phyloP scores from a whole-genome alignment of 2,329 filamentous ascomycete genomes.

The Penicillium sp. region DNA sequence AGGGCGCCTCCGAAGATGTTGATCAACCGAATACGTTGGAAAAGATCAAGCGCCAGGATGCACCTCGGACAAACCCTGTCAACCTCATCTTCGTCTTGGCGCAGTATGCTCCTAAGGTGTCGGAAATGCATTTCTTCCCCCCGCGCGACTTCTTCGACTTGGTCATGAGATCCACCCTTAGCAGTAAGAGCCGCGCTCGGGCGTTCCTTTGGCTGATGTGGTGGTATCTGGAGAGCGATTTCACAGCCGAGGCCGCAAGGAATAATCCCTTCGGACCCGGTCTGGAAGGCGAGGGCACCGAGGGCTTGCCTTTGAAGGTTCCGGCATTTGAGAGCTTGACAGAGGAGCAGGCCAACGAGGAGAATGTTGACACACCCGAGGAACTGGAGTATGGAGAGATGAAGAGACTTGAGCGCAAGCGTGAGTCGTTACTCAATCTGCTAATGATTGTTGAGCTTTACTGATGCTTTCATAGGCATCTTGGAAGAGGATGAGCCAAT shows the following conservation, averaged over 20 bases:
- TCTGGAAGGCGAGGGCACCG: conserved; percentile 42
- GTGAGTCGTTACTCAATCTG: conserved; percentile 26
- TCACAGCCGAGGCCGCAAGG: conserved; percentile 79
- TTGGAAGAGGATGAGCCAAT: conserved; percentile 48
- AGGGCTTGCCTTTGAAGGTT: conserved; percentile 47
- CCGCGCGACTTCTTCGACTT: conserved; percentile 92
- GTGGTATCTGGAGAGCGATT: conserved; percentile 97
- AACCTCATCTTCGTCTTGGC: conserved; percentile 95
- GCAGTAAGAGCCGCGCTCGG: conserved; percentile 75
- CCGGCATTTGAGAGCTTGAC: conserved; percentile 49
- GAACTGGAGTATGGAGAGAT: conserved; percentile 50
- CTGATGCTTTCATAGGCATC: conserved; percentile 36
- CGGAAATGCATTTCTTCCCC: conserved; percentile 84
- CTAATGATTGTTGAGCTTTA: neutral
- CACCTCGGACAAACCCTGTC: conserved; percentile 91
- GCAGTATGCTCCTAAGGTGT: conserved; percentile 84
- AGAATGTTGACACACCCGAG: conserved; percentile 50
- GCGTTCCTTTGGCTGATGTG: conserved; percentile 98
- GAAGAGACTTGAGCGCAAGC: conserved; percentile 49
- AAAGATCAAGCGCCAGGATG: conserved; percentile 66
- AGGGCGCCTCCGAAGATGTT: conserved; percentile 89
- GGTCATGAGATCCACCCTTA: conserved; percentile 83
- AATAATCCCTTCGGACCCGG: conserved; percentile 82
- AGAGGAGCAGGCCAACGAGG: conserved; percentile 49
- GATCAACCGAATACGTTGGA: conserved; percentile 80